Conservation (phyloP, 805 yeast genomes). For the Suhomyces prunicola region DNA sequence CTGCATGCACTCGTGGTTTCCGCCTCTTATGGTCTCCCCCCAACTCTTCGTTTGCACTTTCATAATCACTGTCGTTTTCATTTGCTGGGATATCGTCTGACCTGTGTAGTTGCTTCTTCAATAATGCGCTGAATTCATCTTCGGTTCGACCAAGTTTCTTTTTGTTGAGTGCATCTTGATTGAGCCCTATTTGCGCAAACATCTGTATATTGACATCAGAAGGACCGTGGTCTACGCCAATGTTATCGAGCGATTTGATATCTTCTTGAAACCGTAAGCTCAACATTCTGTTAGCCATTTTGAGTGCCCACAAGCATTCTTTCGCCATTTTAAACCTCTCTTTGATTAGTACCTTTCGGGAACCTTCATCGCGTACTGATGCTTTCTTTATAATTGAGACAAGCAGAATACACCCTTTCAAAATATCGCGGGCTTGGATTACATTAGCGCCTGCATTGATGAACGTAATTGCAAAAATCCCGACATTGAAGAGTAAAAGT, state of each 20-base stretch:
- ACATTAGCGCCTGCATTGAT: slow-evolving; percentile 40
- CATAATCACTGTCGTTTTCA: slow-evolving; percentile 4
- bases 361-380: slow-evolving; percentile 29
- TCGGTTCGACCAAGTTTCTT: slow-evolving; percentile 6
- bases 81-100: not conserved
- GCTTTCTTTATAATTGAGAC: slow-evolving; percentile 23
- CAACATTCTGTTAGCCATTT: slow-evolving; percentile 51
- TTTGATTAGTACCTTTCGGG: slow-evolving; percentile 23
- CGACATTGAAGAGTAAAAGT: slow-evolving; percentile 43
- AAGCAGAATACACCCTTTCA: slow-evolving; percentile 23
- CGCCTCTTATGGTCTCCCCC: not conserved
- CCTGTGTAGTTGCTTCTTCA: slow-evolving; percentile 17
- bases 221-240: slow-evolving; percentile 55
- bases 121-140: slow-evolving; percentile 17
- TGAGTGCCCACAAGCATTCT: slow-evolving; percentile 62
- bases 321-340: slow-evolving; percentile 49
- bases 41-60: not conserved
- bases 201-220: slow-evolving; percentile 46
- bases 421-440: slow-evolving; percentile 19
- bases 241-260: slow-evolving; percentile 28
- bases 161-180: slow-evolving; percentile 5
- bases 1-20: not conserved
- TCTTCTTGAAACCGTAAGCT: slow-evolving; percentile 44
- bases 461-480: slow-evolving; percentile 39
- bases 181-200: slow-evolving; percentile 46